Evolutionary conservation across 192 early-diverging fungal species (phyloP), one percentile per base, ranked within the genome.

Genomic region (Chytriomyces sp.): DNA sequence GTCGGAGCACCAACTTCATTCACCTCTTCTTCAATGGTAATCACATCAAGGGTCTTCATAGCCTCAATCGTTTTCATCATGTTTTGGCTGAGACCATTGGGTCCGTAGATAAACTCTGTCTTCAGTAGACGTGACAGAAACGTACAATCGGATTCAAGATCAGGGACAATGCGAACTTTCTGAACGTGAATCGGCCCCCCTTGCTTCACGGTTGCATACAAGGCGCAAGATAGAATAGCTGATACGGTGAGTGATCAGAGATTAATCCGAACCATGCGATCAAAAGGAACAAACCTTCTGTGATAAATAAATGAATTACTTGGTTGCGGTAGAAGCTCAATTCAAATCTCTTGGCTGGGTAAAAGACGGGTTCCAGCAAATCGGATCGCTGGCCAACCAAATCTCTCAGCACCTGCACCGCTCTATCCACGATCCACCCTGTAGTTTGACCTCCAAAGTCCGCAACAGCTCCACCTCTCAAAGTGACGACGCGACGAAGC

Each of bases 241-340:
- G 72, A 14, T 19, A 38, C 55, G 19, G 69, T 44, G 76, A 66
- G 72, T 5, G 39, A n/a, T 39, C 34, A 58, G 53, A 28, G 26
- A 32, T 33, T 25, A 8, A 14, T 41, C 40, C 54, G 39, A 68
- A 30, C 10, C 39, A 34, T 12, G 14, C 44, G 40, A 14, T 0
- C 26, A 33, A n/a, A 32, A 32, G 10, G 54, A 6, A 37, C 44
- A 62, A 70, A 89, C 84, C 79, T 81, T 91, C 85, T 28, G 70
- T 57, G 7, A 87, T 64, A 67, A 87, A 87, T 39, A 85, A 39
- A 55, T 87, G 82, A 30, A 87, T 82, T n/a, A 93, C 90, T 73
- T 93, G 91, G 60, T 94, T 94, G 33, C 93, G 83, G 75, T 94
- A 94, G 69, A 90, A 92, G 41, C 86, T 89, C 1, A 94, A 79